Base-by-base conservation (phyloP, 1,139 yeast genomes). In the Candida labiduridarum region DNA sequence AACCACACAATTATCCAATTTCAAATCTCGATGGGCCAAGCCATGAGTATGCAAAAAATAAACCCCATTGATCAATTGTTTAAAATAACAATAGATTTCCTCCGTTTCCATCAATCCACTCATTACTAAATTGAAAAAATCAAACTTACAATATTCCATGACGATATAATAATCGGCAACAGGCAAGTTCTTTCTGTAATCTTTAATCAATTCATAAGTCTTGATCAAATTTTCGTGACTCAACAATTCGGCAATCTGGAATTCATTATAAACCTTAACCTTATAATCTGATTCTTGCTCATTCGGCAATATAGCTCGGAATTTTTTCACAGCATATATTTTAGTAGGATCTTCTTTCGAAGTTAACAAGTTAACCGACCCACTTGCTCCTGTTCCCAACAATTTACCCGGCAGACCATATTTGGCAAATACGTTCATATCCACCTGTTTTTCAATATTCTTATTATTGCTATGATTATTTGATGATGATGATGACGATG, bases 91-190 rank as follows among this genome's bases (percentile, higher is more conserved):
- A 46, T 73, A 74, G 9, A 82, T 73, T 64, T 87, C 94, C 39
- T 75, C 68, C 25, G 71, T 71, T 7, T 76, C 69, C 84, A 87
- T 82, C 45, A 82, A 64, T 3, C 89, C 89, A 44, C 85, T 78
- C 92, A 87, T 86, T 18, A 87, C 92, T 51, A 87, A 73, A 41
- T 88, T 85, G 67, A 87, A 87, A 60, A 87, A 86, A 65, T 87
- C 95, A 63, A 71, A 85, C 1, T 85, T 86, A 54, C 88, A 83
- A 63, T 83, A 87, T 59, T 87, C 94, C 90, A 87, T 86, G 18
- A 87, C 83, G 50, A 87, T 83, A 49, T 79, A 75, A 61, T 79
- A 85, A 47, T 75, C 79, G 1, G 69, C 60, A 19, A 61, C 69
- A 43, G 46, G 46, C 16, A 42, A 40, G 22, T 44, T 46, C 35